A percentile compares a stretch with the other conserved stretches of the same genome.
Evolutionary conservation across 805 yeast genomes (phyloP).

Genomic region (Hanseniaspora clermontiae): DNA sequence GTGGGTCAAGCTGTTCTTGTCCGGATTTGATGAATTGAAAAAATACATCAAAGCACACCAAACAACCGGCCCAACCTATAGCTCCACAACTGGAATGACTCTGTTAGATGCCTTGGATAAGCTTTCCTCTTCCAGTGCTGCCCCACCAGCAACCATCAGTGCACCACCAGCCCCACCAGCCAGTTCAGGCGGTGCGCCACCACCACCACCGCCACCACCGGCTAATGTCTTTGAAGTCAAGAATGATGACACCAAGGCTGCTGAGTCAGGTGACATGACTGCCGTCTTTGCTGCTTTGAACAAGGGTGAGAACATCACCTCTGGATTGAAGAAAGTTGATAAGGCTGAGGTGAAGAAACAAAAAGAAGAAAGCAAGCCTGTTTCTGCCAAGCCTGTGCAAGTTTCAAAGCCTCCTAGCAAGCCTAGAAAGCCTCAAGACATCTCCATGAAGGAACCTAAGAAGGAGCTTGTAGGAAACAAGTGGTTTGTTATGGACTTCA

Average conservation of each 20-base stretch:
- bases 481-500: constrained; percentile 79
- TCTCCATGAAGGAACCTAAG: constrained; percentile 43
- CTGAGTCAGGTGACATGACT: constrained; percentile 43
- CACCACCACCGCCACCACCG: constrained; percentile 90
- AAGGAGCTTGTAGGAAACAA: constrained; percentile 74
- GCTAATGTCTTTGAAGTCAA: constrained; percentile 47
- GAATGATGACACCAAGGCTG: constrained; percentile 20
- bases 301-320: constrained; percentile 72
- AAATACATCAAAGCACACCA: constrained; percentile 65
- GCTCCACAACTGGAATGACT: constrained; percentile 42
- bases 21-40: constrained; percentile 56
- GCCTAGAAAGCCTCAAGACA: constrained; percentile 67
- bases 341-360: constrained; percentile 57
- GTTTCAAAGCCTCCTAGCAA: constrained; percentile 42
- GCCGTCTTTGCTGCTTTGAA: constrained; percentile 90
- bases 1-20: constrained; percentile 64
- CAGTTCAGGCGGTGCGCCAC: constrained; percentile 48
- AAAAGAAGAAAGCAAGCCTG: constrained; percentile 31
- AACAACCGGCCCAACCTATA: constrained; percentile 78
- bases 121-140: constrained; percentile 19
- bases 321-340: constrained; percentile 82
- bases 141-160: constrained; percentile 18
- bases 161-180: constrained; percentile 25
- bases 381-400: constrained; percentile 28
- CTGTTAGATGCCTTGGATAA: constrained; percentile 39